Evolutionary conservation across 2,329 filamentous ascomycete species (phyloP), one percentile per base, ranked within the genome.

Genomic region (Calycina herbarum): DNA sequence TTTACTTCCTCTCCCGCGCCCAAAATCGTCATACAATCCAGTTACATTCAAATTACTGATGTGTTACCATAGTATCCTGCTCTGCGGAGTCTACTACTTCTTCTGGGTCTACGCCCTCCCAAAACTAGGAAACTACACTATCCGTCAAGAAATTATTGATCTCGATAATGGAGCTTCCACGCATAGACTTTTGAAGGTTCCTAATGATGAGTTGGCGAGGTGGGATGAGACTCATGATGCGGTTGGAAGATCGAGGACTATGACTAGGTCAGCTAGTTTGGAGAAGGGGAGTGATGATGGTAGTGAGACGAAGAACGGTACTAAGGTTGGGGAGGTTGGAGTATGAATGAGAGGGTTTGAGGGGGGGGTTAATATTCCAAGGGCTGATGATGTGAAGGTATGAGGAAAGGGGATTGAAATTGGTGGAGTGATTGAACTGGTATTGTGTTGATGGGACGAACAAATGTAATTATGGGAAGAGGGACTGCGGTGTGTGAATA

Each of bases 181-280:
- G 24, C 80, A 84, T 67, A 75, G 77, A 0, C 70, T 90, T 4
- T 78, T 87, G 13, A 85, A 83, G 67, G 79, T 90, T 1, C 83
- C 85, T 0, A 70, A 81, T 1, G 74, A 70, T 0, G 79, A 87
- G 8, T 48, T 89, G 6, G 77, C 75, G 0, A 74, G 73, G n/a
- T 90, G 87, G 87, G 86, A 89, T 72, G 78, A 76, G 0, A 78
- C 79, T 7, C 86, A 89, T 70, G 86, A 89, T 75, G 84, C 63
- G 11, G 15, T 70, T 10, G 69, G 69, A 2, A 40, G 48, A 20
- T 27, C 11, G 20, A 29, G 48, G 48, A 24, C 24, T 10, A 4
- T 8, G n/a, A 24, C 10, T 27, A 24, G 20, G 20, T 24, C n/a
- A 27, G 48, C 27, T 7, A 24, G 20, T 24, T 11, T 54, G 20